Percentiles rank a stretch among this genome's conserved stretches.
Evolutionary conservation across 768 basidiomycete species (phyloP).

Genomic region (Saitozyma sp.): DNA sequence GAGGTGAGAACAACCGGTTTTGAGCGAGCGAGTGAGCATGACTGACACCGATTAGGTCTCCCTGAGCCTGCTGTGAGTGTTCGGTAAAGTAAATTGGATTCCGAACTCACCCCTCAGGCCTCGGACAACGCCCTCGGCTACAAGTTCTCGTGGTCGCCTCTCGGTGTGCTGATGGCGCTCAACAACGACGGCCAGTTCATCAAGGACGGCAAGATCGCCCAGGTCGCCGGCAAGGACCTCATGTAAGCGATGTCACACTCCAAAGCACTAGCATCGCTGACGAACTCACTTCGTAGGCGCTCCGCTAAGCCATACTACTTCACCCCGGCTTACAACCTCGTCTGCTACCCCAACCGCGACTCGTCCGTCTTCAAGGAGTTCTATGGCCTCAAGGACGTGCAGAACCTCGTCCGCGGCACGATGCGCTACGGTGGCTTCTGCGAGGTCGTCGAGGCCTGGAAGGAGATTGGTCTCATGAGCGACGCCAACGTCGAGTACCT

Average conservation of each 20-base stretch:
- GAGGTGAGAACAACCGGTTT: constrained; percentile 57
- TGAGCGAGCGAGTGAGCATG: no score
- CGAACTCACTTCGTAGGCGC: constrained; percentile 22
- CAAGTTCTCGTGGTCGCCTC: constrained; percentile 98
- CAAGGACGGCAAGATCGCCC: constrained; percentile 64
- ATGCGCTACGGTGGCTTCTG: constrained; percentile 89
- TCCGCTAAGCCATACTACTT: constrained; percentile 92
- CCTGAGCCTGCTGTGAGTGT: constrained; percentile 60
- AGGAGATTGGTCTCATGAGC: constrained; percentile 83
- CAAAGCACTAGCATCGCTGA: constrained; percentile 9
- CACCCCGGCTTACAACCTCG: constrained; percentile 91
- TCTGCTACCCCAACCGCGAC: constrained; percentile 95
- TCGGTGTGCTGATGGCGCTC: constrained; percentile 90
- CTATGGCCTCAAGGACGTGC: constrained; percentile 90
- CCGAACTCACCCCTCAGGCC: constrained; percentile 62
- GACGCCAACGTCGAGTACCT: constrained; percentile 76
- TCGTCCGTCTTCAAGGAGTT: constrained; percentile 85
- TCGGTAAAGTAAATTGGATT: not conserved
- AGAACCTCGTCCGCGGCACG: constrained; percentile 89
- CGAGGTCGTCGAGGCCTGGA: constrained; percentile 83
- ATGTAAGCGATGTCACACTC: constrained; percentile 59
- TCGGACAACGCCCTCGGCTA: constrained; percentile 95
- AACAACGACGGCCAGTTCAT: constrained; percentile 85
- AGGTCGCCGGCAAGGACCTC: constrained; percentile 74
- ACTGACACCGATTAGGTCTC: constrained; percentile 53